Evolutionary conservation across 2,329 filamentous ascomycete genomes (phyloP), one percentile per base, ranked within the genome.

Genomic region (Verticillium albo-atrum): DNA sequence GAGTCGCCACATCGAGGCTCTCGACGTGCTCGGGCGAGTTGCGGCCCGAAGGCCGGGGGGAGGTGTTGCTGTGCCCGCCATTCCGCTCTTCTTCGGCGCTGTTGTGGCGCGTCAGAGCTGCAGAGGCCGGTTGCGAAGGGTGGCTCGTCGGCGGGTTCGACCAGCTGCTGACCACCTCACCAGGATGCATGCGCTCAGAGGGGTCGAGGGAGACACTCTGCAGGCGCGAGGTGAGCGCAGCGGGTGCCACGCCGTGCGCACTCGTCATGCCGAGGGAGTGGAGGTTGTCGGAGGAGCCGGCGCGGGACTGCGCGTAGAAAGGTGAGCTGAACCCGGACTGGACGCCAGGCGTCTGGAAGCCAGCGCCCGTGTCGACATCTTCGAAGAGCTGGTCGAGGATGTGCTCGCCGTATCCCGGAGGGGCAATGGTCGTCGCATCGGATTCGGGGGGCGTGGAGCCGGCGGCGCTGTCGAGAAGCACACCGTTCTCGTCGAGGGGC

Each of bases 341-440:
- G 35, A 85, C 78, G 1, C 82, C 86, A 1, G 91, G 90, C 0
- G 90, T 93, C 74, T 92, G 88, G 71, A 93, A 90, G n/a, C 91
- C 91, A 57, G 82, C 86, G 23, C 42, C 42, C 9, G 86, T 82
- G 67, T 97, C 91, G 60, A 97, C 83, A 62, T 94, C 91, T 65
- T 92, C 91, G 75, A 96, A 99, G 1, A 98, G 81, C 71, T 91
- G 89, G 72, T 99, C 95, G 27, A 98, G 85, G 52, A 90, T 83
- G 72, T 98, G 95, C 68, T 94, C 86, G 61, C 92, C 92, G 68
- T 99, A 99, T 42, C 92, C 86, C 0, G 95, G 95, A n/a, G 95
- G 95, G 12, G 94, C 93, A 60, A 89, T 84, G 27, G 84, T 82
- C 23, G 84, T 80, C 59, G 85, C 78, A 47, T 86, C 82, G 74